Base-by-base conservation (phyloP, 495 filamentous ascomycete species). In the Chaetomidium leptoderma region DNA sequence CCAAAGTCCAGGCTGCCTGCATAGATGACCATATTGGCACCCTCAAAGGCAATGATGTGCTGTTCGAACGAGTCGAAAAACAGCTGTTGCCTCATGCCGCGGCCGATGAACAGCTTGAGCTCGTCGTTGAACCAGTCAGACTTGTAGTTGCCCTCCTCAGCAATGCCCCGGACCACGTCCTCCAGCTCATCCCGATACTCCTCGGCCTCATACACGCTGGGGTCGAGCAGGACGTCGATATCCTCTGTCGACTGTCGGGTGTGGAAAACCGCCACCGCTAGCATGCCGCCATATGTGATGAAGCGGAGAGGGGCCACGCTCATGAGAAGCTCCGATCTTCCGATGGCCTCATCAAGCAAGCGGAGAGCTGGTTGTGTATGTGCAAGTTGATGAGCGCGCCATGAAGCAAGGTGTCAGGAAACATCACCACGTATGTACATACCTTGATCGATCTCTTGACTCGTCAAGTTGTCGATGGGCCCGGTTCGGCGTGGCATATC, bases 211-310 rank as follows among this genome's bases (percentile, higher is more conserved):
- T 21, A 11, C 11, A 53, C 11, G 49, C 40, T 53, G 49, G 49
- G 49, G 35, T 53, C 49, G 14, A 53, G 49, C 35, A 53, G 40
- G 49, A 35, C 40, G 49, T 39, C 36, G 49, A 53, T 39, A 14
- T 53, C 49, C 24, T 40, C 29, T 10, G 35, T 40, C 24, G 49
- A 35, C 23, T 53, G 35, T 4, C 49, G 49, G 36, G 26, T 51
- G 19, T n/a, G 35, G 49, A 35, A 53, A 1, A 53, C 23, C 3
- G 23, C 35, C 17, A 53, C 36, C 0, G 49, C 49, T 2, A 53
- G 35, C 19, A 24, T 4, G 2, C 36, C 49, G 11, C 49, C 49
- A 3, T 30, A 24, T 9, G 49, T 27, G 24, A 53, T 30, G 21
- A 53, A 35, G 16, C 49, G 33, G 3, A 53, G 33, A 21, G 49